Conservation (phyloP, 805 yeast species). For the Yarrowia keelungensis region DNA sequence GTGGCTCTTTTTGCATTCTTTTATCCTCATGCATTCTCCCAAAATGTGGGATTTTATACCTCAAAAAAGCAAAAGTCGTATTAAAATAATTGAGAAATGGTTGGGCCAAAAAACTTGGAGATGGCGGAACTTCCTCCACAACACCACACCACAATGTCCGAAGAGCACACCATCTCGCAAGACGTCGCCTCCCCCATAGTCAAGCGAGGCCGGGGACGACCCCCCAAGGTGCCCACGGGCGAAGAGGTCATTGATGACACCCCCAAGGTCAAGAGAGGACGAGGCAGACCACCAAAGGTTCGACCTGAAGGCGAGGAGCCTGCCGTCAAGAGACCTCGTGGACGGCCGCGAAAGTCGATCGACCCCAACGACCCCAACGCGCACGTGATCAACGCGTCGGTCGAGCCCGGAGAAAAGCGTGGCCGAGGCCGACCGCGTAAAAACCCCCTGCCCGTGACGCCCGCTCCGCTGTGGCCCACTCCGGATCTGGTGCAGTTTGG, state of each 20-base stretch:
- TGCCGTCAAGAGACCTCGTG: slow-evolving; percentile 20
- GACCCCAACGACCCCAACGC: slow-evolving; percentile 8
- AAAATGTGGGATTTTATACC: slow-evolving; percentile 13
- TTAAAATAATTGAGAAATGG: slow-evolving; percentile 28
- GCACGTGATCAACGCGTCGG: slow-evolving; percentile 30
- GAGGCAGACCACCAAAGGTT: slow-evolving; percentile 36
- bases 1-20: too few relatives aligned
- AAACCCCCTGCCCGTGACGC: not conserved
- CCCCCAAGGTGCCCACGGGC: slow-evolving; percentile 32
- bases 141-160: slow-evolving; percentile 16
- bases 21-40: too few relatives aligned
- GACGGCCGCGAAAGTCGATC: slow-evolving; percentile 27
- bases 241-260: not conserved
- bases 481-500: slow-evolving; percentile 28
- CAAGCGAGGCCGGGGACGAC: slow-evolving; percentile 28
- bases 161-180: slow-evolving; percentile 14
- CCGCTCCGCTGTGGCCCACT: slow-evolving; percentile 17
- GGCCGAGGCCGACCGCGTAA: slow-evolving; percentile 37
- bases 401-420: not conserved
- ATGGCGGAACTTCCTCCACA: not conserved
- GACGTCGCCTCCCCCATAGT: slow-evolving; percentile 15
- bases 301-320: slow-evolving; percentile 32
- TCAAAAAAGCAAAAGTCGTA: slow-evolving; percentile 32
- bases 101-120: slow-evolving; percentile 5
- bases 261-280: slow-evolving; percentile 37